Conservation (phyloP, 306 rosid species). For the Albizia julibrissin region DNA sequence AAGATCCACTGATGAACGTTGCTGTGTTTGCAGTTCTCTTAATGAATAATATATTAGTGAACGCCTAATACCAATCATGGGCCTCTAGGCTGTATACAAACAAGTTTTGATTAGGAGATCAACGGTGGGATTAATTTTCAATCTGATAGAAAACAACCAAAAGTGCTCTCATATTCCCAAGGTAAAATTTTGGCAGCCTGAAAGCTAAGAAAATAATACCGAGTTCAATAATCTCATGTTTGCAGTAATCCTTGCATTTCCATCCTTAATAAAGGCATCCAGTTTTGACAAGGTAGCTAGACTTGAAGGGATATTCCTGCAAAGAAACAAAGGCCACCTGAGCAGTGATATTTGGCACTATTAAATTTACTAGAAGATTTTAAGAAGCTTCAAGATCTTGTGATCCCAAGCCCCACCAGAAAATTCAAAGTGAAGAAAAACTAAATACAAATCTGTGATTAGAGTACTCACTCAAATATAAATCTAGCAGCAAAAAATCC, state of each 20-base stretch:
- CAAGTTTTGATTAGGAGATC: slow-evolving; percentile 1
- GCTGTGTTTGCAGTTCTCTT: neutral
- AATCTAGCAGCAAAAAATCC: slow-evolving; percentile 73
- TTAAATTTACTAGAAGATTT: slow-evolving; percentile 24
- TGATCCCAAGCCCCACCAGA: slow-evolving; percentile 13
- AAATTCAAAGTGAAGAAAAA: slow-evolving; percentile 12
- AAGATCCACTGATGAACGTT: slow-evolving; percentile 1
- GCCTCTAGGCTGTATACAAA: neutral
- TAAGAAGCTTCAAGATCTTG: slow-evolving; percentile 4
- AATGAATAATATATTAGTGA: neutral
- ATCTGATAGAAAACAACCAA: slow-evolving; percentile 16
- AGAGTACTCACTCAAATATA: slow-evolving; percentile 72
- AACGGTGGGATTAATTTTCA: slow-evolving; percentile 28
- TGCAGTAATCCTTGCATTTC: slow-evolving; percentile 81
- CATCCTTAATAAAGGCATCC: slow-evolving; percentile 81
- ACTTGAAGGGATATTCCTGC: slow-evolving; percentile 85
- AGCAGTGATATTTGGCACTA: slow-evolving; percentile 20
- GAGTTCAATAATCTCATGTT: slow-evolving; percentile 63
- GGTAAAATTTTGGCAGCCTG: slow-evolving; percentile 7
- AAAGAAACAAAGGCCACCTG: slow-evolving; percentile 22
- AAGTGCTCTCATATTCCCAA: slow-evolving; percentile 17
- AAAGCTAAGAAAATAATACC: slow-evolving; percentile 47
- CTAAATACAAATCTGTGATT: slow-evolving; percentile 10
- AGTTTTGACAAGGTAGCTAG: slow-evolving; percentile 81
- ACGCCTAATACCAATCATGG: neutral